These are phyloP conservation scores for Turnera subulata DNA, from an alignment of 345 rosid genomes.

Conservation along the genomic window DNA sequence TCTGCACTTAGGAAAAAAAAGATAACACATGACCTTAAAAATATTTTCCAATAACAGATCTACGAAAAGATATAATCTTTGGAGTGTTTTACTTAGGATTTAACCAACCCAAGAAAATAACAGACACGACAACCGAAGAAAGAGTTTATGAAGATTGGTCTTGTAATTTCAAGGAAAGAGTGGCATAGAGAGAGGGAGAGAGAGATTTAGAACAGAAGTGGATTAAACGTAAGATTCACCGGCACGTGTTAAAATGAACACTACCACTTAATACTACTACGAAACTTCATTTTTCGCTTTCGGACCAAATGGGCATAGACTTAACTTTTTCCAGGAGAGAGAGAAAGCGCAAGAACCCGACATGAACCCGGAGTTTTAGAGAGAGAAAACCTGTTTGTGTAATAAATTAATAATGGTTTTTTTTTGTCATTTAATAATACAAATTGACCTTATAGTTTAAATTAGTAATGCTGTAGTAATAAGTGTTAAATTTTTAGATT, in stretches of 20 bases:
- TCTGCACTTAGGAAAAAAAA: neutral
- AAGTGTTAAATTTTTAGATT: no score
- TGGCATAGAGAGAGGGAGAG: neutral
- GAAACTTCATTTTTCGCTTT: conserved; percentile 23
- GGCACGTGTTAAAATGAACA: conserved; percentile 9
- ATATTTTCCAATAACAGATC: neutral
- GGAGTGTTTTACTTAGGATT: no score
- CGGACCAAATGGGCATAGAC: neutral
- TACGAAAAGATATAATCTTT: neutral
- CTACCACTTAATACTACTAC: neutral
- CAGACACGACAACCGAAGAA: neutral
- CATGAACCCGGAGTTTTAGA: no score
- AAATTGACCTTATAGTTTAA: no score
- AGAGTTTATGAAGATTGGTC: neutral
- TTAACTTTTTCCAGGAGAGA: neutral
- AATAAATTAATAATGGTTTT: no score
- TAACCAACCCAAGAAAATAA: neutral
- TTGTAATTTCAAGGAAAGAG: neutral
- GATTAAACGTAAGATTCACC: neutral
- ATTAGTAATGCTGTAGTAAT: no score
- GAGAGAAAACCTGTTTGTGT: no score
- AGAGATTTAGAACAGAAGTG: neutral
- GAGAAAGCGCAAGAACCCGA: neutral
- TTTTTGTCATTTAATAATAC: no score
- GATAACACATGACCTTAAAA: neutral